Evolutionary conservation across 192 early-diverging fungal species (phyloP).

Genomic region (Umbelopsis sp.): DNA sequence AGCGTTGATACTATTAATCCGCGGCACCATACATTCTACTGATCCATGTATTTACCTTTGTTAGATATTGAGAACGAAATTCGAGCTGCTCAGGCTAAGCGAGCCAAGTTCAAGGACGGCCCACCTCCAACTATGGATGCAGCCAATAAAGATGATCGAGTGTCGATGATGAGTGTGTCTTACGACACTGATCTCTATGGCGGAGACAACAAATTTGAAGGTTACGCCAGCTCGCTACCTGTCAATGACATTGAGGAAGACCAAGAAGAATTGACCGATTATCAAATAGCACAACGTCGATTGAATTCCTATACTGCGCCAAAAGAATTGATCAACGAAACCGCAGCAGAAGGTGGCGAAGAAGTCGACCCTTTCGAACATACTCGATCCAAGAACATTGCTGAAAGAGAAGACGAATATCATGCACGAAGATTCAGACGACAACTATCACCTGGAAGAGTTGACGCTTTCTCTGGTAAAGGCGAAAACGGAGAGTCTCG

Average conservation of each 20-base stretch:
- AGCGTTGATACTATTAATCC: neutral
- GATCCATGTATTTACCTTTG: neutral
- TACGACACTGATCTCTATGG: slow-evolving; percentile 80
- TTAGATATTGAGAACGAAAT: slow-evolving; percentile 58
- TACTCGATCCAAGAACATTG: slow-evolving; percentile 59
- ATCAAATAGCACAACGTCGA: slow-evolving; percentile 49
- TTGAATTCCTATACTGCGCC: slow-evolving; percentile 81
- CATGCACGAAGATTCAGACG: slow-evolving; percentile 79
- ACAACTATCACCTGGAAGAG: slow-evolving; percentile 78
- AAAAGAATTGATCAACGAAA: slow-evolving; percentile 73
- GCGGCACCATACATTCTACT: neutral
- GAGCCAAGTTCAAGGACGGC: slow-evolving; percentile 29
- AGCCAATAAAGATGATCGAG: slow-evolving; percentile 42
- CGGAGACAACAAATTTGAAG: slow-evolving; percentile 64
- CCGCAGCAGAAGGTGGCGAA: slow-evolving; percentile 54
- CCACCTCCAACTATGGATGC: slow-evolving; percentile 15
- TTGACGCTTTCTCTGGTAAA: slow-evolving; percentile 71
- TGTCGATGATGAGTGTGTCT: slow-evolving; percentile 42
- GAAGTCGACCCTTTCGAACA: slow-evolving; percentile 67
- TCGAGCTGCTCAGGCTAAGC: slow-evolving; percentile 47
- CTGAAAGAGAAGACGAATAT: slow-evolving; percentile 88
- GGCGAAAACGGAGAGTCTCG: slow-evolving; percentile 50
- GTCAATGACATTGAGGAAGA: slow-evolving; percentile 61
- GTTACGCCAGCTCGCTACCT: slow-evolving; percentile 68
- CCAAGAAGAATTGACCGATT: slow-evolving; percentile 33